Conservation (phyloP, 208 protist genomes). For the Trypanosomatidae sp. region DNA sequence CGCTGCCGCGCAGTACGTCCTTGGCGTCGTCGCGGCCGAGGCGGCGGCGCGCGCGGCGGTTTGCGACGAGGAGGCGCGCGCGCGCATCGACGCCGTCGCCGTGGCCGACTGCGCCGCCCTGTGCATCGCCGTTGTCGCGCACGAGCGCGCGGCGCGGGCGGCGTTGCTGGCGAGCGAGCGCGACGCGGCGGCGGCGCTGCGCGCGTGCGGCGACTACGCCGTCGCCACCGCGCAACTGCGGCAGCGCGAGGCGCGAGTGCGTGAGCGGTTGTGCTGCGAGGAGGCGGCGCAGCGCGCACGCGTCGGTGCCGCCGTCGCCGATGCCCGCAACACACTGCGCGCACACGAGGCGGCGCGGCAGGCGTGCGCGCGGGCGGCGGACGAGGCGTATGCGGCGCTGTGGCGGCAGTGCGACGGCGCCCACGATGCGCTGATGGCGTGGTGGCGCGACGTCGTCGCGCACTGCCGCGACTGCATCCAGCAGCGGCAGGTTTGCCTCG, state of each 20-base stretch:
- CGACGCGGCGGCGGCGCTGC: constrained; percentile 1
- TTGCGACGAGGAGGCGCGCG: constrained; percentile 8
- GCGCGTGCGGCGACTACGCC: background rate
- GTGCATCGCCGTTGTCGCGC: constrained; percentile 10
- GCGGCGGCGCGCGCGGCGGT: constrained; percentile 9
- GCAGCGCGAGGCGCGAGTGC: constrained; percentile 11
- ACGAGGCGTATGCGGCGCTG: too few relatives aligned
- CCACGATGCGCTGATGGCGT: too few relatives aligned
- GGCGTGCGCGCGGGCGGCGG: too few relatives aligned
- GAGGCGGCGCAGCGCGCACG: constrained; percentile 15
- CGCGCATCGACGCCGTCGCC: constrained; percentile 3
- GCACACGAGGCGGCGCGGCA: constrained; percentile 6
- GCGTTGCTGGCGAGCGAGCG: constrained; percentile 13
- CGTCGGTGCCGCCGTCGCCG: background rate
- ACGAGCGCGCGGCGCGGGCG: constrained; percentile 32
- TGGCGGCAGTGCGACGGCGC: too few relatives aligned
- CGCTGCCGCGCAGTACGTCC: constrained; percentile 7
- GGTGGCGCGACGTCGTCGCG: too few relatives aligned
- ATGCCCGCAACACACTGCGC: too few relatives aligned
- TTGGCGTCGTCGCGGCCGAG: constrained; percentile 16
- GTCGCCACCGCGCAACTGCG: constrained; percentile 2
- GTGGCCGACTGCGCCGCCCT: constrained; percentile 14
- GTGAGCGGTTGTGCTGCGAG: constrained; percentile 13
- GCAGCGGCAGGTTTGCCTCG: constrained; percentile 3
- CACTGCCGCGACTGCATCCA: too few relatives aligned